Evolutionary conservation across 2,329 filamentous ascomycete genomes (phyloP).

Genomic region (Paradendryphiella salina): DNA sequence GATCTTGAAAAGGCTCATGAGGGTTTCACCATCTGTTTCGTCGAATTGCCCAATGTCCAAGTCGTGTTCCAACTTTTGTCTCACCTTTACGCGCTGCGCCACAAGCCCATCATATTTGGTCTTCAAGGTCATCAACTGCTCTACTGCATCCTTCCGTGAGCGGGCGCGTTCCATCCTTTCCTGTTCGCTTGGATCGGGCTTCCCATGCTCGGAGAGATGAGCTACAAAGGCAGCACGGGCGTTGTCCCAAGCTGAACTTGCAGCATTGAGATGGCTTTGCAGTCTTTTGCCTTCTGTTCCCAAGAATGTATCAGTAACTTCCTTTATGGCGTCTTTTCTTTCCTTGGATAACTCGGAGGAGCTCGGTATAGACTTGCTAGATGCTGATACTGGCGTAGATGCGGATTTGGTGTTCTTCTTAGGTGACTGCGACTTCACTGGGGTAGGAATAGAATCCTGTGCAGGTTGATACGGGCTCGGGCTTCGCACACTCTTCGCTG

Average conservation of each 20-base stretch:
- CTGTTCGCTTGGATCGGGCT: constrained; percentile 24
- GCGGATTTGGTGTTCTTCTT: constrained; percentile 16
- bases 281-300: constrained; percentile 29
- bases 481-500: constrained; percentile 25
- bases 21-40: constrained; percentile 28
- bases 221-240: constrained; percentile 31
- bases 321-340: constrained; percentile 23
- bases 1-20: constrained; percentile 31
- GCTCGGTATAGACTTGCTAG: constrained; percentile 8
- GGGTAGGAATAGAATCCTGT: constrained; percentile 24
- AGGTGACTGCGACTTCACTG: constrained; percentile 26
- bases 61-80: constrained; percentile 38
- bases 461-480: constrained; percentile 22
- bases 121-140: constrained; percentile 31
- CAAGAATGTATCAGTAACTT: constrained; percentile 32
- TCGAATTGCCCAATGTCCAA: constrained; percentile 35
- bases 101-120: constrained; percentile 23
- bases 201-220: constrained; percentile 32
- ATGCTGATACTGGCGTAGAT: background rate
- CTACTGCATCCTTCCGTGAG: constrained; percentile 37
- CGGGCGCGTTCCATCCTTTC: constrained; percentile 31
- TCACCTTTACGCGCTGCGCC: constrained; percentile 26
- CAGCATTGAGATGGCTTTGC: constrained; percentile 30
- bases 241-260: constrained; percentile 32
- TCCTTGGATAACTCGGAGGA: constrained; percentile 38